Percentiles rank a stretch among this genome's conserved stretches.
phyloP scores from a whole-genome alignment of 2,329 filamentous ascomycete species.

The Verticillium nonalfalfae region DNA sequence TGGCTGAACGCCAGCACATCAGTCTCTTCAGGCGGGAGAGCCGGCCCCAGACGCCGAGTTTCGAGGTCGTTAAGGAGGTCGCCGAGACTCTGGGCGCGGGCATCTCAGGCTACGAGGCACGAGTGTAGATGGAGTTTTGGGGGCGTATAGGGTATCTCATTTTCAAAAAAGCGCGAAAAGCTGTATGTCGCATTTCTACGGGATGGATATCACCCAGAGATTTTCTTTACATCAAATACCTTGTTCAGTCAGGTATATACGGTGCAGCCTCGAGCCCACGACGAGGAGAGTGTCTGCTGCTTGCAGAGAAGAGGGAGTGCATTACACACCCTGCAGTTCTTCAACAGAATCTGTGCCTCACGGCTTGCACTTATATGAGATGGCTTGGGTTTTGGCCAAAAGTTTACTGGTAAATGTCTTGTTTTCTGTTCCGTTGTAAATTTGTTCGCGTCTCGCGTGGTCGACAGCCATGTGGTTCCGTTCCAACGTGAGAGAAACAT shows the following conservation, averaged over 20 bases:
- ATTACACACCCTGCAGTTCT: not conserved
- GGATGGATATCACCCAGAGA: not conserved
- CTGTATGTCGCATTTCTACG: not conserved
- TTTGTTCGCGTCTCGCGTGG: not conserved
- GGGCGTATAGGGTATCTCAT: not conserved
- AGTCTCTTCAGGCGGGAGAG: slow-evolving; percentile 60
- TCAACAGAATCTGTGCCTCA: not conserved
- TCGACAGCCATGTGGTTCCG: not conserved
- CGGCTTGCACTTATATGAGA: not conserved
- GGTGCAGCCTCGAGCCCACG: not conserved
- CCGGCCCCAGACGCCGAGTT: slow-evolving; percentile 42
- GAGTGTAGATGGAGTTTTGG: slow-evolving; percentile 3
- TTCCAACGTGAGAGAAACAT: not conserved
- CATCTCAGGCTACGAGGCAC: slow-evolving; percentile 14
- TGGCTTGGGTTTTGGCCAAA: not conserved
- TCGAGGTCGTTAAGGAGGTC: slow-evolving; percentile 12
- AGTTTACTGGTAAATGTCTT: not conserved
- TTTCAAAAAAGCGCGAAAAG: not conserved
- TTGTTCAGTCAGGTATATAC: not conserved
- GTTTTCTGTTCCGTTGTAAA: not conserved
- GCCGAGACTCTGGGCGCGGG: slow-evolving; percentile 10
- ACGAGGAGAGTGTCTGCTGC: not conserved
- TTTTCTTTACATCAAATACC: not conserved
- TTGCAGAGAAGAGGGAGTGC: not conserved
- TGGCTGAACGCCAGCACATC: slow-evolving; percentile 82